phyloP scores from a whole-genome alignment of 1,139 yeast genomes.

The Waltiozyma sp. region DNA sequence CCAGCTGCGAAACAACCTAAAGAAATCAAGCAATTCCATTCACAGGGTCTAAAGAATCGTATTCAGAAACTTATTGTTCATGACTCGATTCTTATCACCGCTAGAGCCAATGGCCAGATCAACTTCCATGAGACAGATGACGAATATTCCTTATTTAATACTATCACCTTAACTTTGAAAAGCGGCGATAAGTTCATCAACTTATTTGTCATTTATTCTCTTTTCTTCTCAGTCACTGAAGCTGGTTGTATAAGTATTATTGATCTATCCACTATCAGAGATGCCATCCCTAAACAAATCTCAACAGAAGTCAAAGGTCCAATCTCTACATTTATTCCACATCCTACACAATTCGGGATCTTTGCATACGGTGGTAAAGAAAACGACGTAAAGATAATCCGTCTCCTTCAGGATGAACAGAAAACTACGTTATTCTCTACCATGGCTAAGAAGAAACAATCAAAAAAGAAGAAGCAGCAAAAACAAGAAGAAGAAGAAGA shows the following conservation, averaged over 20 bases:
- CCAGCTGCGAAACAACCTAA: slow-evolving; percentile 47
- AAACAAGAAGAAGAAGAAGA: background rate
- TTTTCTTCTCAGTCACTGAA: slow-evolving; percentile 29
- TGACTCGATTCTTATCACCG: slow-evolving; percentile 16
- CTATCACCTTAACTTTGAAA: slow-evolving; percentile 23
- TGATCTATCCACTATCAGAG: slow-evolving; percentile 11
- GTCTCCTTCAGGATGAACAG: slow-evolving; percentile 24
- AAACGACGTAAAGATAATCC: slow-evolving; percentile 45
- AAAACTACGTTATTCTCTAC: slow-evolving; percentile 1
- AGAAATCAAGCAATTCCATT: slow-evolving; percentile 30
- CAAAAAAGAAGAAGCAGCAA: background rate
- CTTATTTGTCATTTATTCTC: slow-evolving; percentile 7
- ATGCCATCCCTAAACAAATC: slow-evolving; percentile 6
- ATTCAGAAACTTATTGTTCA: slow-evolving; percentile 15
- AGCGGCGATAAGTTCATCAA: slow-evolving; percentile 14
- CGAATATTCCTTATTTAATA: slow-evolving; percentile 16
- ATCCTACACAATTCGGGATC: slow-evolving; percentile 33
- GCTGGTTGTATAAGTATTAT: slow-evolving; percentile 41
- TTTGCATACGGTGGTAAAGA: slow-evolving; percentile 73
- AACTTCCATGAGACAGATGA: slow-evolving; percentile 13
- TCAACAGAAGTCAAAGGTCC: slow-evolving; percentile 27
- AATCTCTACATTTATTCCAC: slow-evolving; percentile 35
- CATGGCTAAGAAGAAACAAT: slow-evolving; percentile 3
- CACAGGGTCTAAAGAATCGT: slow-evolving; percentile 23
- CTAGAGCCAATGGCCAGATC: slow-evolving; percentile 22